Evolutionary conservation across 345 rosid genomes (phyloP).

Genomic region (Iberis pinnata): DNA sequence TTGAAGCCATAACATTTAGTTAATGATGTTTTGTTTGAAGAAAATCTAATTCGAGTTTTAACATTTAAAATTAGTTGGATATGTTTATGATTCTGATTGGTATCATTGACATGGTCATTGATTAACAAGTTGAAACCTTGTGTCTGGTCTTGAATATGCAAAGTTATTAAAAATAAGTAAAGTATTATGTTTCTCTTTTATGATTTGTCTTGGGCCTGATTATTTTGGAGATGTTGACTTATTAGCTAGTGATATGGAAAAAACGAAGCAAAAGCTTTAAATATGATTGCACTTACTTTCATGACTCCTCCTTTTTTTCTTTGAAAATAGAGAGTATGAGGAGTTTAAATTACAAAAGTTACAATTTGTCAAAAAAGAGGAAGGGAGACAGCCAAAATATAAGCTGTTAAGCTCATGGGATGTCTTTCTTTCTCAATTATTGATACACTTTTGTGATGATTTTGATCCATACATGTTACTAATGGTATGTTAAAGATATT

Average conservation of each 20-base stretch:
- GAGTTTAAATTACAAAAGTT: slow-evolving; percentile 11
- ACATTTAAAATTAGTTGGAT: no score
- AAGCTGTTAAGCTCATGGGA: slow-evolving; percentile 34
- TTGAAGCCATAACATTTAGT: no score
- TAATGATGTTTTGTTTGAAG: no score
- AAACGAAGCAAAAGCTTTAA: slow-evolving; percentile 17
- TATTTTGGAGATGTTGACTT: slow-evolving; percentile 26
- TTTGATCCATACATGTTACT: slow-evolving; percentile 16
- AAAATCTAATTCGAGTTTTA: no score
- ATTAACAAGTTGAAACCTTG: no score
- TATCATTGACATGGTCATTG: no score
- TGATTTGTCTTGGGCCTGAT: slow-evolving; percentile 2
- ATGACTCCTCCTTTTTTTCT: neutral
- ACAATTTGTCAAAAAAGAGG: slow-evolving; percentile 25
- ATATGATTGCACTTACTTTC: slow-evolving; percentile 26
- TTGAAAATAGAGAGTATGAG: neutral
- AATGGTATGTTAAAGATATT: neutral
- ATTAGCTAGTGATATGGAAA: slow-evolving; percentile 8
- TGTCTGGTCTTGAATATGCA: no score
- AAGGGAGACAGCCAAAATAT: slow-evolving; percentile 23
- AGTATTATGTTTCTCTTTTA: neutral
- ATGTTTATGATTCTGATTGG: no score
- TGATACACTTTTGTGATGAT: slow-evolving; percentile 12
- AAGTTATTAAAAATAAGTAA: neutral
- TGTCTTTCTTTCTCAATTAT: slow-evolving; percentile 28